Conservation (phyloP, 495 filamentous ascomycete species). For the Friedmanniomyces simplex region DNA sequence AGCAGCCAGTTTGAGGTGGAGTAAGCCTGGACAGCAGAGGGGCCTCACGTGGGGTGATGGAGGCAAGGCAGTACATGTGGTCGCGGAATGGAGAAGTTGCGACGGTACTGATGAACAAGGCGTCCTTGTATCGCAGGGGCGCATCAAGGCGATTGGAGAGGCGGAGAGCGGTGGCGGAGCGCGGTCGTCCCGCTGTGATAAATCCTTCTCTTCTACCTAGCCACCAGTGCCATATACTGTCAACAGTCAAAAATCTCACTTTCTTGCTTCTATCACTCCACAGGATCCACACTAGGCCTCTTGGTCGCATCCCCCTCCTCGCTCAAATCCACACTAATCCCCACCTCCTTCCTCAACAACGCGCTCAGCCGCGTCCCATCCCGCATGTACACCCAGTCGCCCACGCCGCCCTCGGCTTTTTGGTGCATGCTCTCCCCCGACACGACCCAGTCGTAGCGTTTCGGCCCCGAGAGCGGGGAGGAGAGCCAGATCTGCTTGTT, state of each 20-base stretch:
- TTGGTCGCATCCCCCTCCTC: constrained; percentile 9
- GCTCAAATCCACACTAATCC: constrained; percentile 31
- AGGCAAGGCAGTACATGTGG: too few species aligned
- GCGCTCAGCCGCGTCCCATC: constrained; percentile 66
- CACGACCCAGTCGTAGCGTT: constrained; percentile 80
- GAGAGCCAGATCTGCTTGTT: constrained; percentile 98
- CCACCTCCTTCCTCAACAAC: constrained; percentile 61
- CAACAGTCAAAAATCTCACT: too few species aligned
- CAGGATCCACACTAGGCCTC: constrained; percentile 16
- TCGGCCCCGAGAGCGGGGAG: constrained; percentile 83
- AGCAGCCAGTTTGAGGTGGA: too few species aligned
- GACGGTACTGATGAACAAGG: too few species aligned
- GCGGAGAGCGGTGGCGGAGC: too few species aligned
- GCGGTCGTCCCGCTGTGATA: too few species aligned
- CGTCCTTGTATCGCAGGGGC: too few species aligned
- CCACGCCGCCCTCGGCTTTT: constrained; percentile 58
- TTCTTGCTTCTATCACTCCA: constrained; percentile 3
- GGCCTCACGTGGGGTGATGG: too few species aligned
- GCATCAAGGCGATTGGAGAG: too few species aligned
- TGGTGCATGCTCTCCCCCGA: constrained; percentile 57
- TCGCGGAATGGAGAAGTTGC: too few species aligned
- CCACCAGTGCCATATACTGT: not conserved
- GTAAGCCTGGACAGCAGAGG: too few species aligned
- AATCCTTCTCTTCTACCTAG: too few species aligned
- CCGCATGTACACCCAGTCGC: constrained; percentile 77